Conservation (phyloP, 148 eudicot species). For the Spergularia marina region DNA sequence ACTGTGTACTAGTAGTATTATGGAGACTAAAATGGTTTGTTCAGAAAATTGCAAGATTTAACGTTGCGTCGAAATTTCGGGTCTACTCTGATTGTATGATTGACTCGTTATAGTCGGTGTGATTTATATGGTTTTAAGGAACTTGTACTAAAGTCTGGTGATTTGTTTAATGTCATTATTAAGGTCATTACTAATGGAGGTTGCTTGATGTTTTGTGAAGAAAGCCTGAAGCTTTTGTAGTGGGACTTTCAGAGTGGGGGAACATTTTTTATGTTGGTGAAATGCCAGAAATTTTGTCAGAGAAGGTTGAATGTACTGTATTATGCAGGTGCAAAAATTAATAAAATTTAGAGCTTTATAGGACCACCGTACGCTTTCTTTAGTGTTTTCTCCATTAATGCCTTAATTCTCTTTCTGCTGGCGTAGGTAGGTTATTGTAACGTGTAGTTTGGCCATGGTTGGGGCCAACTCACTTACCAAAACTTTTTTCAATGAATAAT, state of each 20-base stretch:
- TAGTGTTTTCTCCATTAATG: neutral
- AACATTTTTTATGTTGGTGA: neutral
- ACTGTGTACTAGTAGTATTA: too few relatives aligned
- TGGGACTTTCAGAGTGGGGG: neutral
- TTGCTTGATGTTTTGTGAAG: too few relatives aligned
- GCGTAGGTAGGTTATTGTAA: neutral
- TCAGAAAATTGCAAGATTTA: neutral
- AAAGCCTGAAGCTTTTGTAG: too few relatives aligned
- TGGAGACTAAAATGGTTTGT: neutral
- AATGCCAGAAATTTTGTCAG: neutral
- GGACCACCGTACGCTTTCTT: slow-evolving; percentile 7
- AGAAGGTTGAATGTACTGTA: neutral
- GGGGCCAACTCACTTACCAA: neutral
- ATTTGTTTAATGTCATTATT: neutral
- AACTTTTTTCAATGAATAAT: too few relatives aligned
- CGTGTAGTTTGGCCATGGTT: neutral
- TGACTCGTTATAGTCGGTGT: too few relatives aligned
- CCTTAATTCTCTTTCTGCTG: neutral
- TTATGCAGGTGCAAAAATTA: too few relatives aligned
- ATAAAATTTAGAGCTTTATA: neutral
- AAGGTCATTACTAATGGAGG: neutral
- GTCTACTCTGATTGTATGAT: too few relatives aligned
- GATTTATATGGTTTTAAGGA: neutral
- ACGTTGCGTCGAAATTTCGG: neutral
- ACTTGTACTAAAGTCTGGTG: neutral